phyloP scores from a whole-genome alignment of 1,139 yeast species.

The Wickerhamomyces sp. region DNA sequence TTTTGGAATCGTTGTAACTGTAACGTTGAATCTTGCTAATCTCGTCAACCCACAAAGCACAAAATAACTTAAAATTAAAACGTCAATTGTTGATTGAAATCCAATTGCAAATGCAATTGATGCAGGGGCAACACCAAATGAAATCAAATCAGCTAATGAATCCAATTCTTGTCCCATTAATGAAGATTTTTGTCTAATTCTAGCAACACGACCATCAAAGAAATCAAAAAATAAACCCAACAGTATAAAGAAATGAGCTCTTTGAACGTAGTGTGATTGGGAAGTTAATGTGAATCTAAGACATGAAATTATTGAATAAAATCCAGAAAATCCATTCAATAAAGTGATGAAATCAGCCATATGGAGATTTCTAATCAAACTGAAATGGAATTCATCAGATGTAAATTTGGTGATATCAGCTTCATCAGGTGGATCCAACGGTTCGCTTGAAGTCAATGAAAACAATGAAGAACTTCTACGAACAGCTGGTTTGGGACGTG shows the following conservation, averaged over 20 bases:
- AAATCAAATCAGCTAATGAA: constrained; percentile 88
- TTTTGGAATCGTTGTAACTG: constrained; percentile 80
- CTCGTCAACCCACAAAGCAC: constrained; percentile 92
- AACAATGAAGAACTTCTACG: constrained; percentile 37
- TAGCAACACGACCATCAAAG: constrained; percentile 94
- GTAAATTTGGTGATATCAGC: constrained; percentile 74
- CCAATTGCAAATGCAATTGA: constrained; percentile 90
- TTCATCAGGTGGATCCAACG: constrained; percentile 56
- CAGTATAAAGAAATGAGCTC: constrained; percentile 85
- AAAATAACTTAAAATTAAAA: constrained; percentile 70
- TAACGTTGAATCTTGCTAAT: constrained; percentile 90
- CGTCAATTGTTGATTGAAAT: constrained; percentile 77
- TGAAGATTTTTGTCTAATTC: constrained; percentile 86
- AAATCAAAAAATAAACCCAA: constrained; percentile 92
- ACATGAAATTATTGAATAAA: constrained; percentile 83
- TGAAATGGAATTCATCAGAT: constrained; percentile 73
- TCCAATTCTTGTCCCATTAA: constrained; percentile 97
- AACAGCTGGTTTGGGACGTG: constrained; percentile 11
- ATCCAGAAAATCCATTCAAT: constrained; percentile 86
- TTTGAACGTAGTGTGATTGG: constrained; percentile 64
- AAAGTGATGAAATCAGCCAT: constrained; percentile 94
- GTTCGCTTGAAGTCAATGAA: constrained; percentile 29
- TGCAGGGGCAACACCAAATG: constrained; percentile 93
- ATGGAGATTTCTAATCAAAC: constrained; percentile 74
- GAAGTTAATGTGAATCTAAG: constrained; percentile 71